A percentile compares a stretch with the other conserved stretches of the same genome.
Conservation (phyloP, 164 flowering plant species). For the Vitis amurensis region DNA sequence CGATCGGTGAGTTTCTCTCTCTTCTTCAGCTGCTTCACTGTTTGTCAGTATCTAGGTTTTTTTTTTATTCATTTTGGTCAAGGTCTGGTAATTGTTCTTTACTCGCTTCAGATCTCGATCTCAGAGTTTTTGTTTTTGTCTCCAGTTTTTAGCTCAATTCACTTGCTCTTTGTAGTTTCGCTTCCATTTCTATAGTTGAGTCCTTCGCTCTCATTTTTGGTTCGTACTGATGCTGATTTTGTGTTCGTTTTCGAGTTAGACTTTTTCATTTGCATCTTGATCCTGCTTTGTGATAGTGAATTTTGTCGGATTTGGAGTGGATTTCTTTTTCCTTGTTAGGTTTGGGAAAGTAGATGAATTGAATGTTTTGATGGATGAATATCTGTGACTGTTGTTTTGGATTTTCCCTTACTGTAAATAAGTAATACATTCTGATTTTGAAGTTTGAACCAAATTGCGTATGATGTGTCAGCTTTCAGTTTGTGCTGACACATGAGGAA, state of each 20-base stretch:
- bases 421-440: too few species aligned
- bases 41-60: not conserved
- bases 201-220: not conserved
- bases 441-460: too few species aligned
- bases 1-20: slow-evolving; percentile 71
- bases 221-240: not conserved
- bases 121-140: not conserved
- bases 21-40: slow-evolving; percentile 8
- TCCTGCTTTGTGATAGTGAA: too few species aligned
- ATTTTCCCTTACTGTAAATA: too few species aligned
- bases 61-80: not conserved
- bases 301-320: too few species aligned
- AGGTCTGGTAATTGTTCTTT: not conserved
- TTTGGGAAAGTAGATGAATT: too few species aligned
- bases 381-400: too few species aligned
- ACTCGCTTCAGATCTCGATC: slow-evolving; percentile 14
- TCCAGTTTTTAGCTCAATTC: slow-evolving; percentile 9
- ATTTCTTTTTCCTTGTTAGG: too few species aligned
- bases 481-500: not conserved
- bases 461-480: too few species aligned
- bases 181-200: not conserved
- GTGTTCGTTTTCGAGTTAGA: too few species aligned
- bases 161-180: not conserved
- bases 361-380: too few species aligned
- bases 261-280: too few species aligned